Evolutionary conservation across 2,329 filamentous ascomycete genomes (phyloP).

Genomic region (Exophiala lecanii-corni): DNA sequence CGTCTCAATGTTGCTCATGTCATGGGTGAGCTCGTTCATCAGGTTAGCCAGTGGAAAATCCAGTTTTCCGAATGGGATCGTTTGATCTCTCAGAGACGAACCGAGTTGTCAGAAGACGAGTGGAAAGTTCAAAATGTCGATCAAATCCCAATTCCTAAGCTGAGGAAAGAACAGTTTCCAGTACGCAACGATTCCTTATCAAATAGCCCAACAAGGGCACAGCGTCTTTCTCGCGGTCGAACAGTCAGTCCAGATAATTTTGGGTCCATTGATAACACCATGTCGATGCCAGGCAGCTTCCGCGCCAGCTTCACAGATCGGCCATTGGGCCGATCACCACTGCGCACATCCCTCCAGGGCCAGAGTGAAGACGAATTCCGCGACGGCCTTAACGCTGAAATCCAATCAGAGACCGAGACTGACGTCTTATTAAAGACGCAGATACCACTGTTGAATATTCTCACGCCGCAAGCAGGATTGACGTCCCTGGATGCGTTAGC

Average conservation of each 20-base stretch:
- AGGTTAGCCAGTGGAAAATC: conserved; percentile 58
- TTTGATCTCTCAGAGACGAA: conserved; percentile 59
- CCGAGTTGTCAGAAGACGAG: conserved; percentile 45
- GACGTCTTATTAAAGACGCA: conserved; percentile 16
- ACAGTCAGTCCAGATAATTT: conserved; percentile 12
- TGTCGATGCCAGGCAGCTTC: conserved; percentile 11
- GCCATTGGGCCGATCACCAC: conserved; percentile 11
- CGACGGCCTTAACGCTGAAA: not conserved
- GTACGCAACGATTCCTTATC: conserved; percentile 8
- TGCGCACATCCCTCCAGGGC: conserved; percentile 5
- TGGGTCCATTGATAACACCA: conserved; percentile 18
- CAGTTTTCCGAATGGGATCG: conserved; percentile 69
- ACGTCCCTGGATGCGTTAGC: conserved; percentile 15
- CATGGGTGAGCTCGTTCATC: conserved; percentile 57
- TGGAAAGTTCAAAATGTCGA: not conserved
- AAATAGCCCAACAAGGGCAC: not conserved
- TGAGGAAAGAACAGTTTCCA: not conserved
- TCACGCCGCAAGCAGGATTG: conserved; percentile 16
- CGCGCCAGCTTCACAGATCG: conserved; percentile 8
- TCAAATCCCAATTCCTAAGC: not conserved
- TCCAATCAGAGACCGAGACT: conserved; percentile 3
- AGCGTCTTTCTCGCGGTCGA: conserved; percentile 10
- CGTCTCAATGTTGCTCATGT: conserved; percentile 48
- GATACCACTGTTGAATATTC: conserved; percentile 10
- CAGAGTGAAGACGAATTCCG: conserved; percentile 3